These are phyloP conservation scores for Ogataea pini DNA, from an alignment of 805 yeast genomes.

Conservation along the genomic window DNA sequence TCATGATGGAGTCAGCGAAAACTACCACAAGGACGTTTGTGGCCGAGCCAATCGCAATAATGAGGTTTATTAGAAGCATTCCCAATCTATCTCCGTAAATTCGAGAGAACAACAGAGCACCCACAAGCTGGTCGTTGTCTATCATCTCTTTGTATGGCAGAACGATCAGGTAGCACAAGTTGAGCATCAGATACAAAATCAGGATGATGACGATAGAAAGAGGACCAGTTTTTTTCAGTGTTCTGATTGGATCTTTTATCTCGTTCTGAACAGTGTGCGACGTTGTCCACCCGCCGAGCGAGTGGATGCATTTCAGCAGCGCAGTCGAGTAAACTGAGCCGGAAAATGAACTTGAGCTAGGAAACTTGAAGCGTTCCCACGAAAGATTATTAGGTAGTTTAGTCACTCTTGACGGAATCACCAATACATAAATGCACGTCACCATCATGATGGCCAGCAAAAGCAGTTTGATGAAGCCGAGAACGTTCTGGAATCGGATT, in stretches of 20 bases:
- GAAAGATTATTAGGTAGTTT: slow-evolving; percentile 24
- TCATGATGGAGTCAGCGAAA: slow-evolving; percentile 46
- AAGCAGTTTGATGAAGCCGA: slow-evolving; percentile 46
- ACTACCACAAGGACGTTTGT: slow-evolving; percentile 51
- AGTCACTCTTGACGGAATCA: slow-evolving; percentile 35
- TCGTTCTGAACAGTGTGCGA: slow-evolving; percentile 51
- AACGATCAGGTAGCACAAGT: slow-evolving; percentile 46
- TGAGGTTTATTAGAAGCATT: slow-evolving; percentile 40
- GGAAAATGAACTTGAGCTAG: slow-evolving; percentile 31
- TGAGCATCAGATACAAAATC: slow-evolving; percentile 42
- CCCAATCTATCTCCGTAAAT: slow-evolving; percentile 46
- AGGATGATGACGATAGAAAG: slow-evolving; percentile 40
- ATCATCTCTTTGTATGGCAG: slow-evolving; percentile 45
- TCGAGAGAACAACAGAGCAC: slow-evolving; percentile 45
- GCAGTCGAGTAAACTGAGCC: slow-evolving; percentile 43
- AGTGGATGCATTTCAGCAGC: slow-evolving; percentile 46
- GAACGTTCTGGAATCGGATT: slow-evolving; percentile 41
- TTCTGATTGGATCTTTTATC: slow-evolving; percentile 46
- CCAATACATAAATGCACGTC: slow-evolving; percentile 43
- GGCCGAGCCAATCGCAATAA: slow-evolving; percentile 49
- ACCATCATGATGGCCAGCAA: slow-evolving; percentile 40
- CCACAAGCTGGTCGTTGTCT: slow-evolving; percentile 43
- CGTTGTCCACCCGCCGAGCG: slow-evolving; percentile 51
- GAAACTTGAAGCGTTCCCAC: slow-evolving; percentile 14
- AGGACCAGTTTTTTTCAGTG: slow-evolving; percentile 48